Evolutionary conservation across 2,329 filamentous ascomycete species (phyloP).

Genomic region (Beauveria caledonica): DNA sequence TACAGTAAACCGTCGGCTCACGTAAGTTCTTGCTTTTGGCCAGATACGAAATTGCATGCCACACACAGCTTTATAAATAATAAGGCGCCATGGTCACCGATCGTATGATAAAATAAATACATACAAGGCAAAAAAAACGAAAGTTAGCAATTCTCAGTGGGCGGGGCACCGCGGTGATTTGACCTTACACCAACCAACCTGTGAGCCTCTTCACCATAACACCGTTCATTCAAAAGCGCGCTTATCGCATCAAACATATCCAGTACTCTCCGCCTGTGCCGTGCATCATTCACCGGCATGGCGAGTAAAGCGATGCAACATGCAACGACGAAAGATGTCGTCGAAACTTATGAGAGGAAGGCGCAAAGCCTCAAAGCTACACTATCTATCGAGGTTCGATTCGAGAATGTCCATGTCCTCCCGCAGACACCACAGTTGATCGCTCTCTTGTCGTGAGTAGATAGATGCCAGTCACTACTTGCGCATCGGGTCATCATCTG

Average conservation of each 20-base stretch:
- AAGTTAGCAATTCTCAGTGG: too few relatives aligned
- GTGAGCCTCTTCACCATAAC: neutral
- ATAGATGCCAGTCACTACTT: neutral
- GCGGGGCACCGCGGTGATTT: too few relatives aligned
- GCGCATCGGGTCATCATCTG: slow-evolving; percentile 16
- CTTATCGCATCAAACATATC: neutral
- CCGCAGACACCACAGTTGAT: slow-evolving; percentile 95
- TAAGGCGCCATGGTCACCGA: too few relatives aligned
- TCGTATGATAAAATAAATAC: too few relatives aligned
- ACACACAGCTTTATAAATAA: too few relatives aligned
- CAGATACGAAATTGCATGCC: too few relatives aligned
- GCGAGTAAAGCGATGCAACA: neutral
- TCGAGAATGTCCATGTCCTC: slow-evolving; percentile 83
- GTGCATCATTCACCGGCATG: neutral
- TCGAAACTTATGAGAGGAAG: slow-evolving; percentile 21
- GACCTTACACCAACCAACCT: neutral
- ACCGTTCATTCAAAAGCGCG: neutral
- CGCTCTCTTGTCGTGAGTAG: slow-evolving; percentile 85
- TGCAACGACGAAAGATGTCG: slow-evolving; percentile 1
- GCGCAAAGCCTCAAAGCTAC: slow-evolving; percentile 79
- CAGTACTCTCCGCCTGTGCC: neutral
- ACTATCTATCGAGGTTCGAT: slow-evolving; percentile 71
- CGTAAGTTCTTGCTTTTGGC: too few relatives aligned
- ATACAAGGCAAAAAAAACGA: too few relatives aligned
- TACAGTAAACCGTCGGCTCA: too few relatives aligned